Conservation (phyloP, 805 yeast species). For the Yarrowia keelungensis region DNA sequence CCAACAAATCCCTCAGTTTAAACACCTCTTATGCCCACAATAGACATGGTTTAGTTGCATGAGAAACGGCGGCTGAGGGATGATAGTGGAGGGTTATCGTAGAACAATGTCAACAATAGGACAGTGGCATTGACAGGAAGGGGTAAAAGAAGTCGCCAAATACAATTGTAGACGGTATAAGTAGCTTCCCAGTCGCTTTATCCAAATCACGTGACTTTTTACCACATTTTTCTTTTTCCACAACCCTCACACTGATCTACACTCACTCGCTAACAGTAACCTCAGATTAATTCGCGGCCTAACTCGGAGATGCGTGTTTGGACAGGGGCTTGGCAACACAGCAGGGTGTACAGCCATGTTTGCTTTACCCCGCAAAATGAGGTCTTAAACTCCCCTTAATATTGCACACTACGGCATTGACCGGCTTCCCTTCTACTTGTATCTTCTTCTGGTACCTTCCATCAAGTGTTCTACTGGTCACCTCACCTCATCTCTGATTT, state of each 20-base stretch:
- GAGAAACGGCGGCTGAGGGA: background rate
- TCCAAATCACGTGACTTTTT: background rate
- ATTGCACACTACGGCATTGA: no score
- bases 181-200: no score
- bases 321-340: slow-evolving; percentile 26
- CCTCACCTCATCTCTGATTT: background rate
- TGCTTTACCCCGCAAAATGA: slow-evolving; percentile 9
- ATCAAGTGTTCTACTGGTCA: background rate
- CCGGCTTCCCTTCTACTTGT: no score
- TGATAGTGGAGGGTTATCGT: background rate
- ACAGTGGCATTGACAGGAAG: no score
- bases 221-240: background rate
- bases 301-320: slow-evolving; percentile 29
- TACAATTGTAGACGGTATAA: no score
- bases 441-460: background rate
- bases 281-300: slow-evolving; percentile 16
- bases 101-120: background rate
- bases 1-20: no score
- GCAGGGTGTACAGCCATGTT: slow-evolving; percentile 19
- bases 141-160: no score
- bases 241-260: background rate
- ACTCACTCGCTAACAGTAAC: slow-evolving; percentile 10
- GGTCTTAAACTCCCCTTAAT: no score
- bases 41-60: background rate
- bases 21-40: background rate